Evolutionary conservation across 176 grass and related monocot genomes (phyloP), one percentile per base, ranked within the genome.

Genomic region (Cenchrus americanus): DNA sequence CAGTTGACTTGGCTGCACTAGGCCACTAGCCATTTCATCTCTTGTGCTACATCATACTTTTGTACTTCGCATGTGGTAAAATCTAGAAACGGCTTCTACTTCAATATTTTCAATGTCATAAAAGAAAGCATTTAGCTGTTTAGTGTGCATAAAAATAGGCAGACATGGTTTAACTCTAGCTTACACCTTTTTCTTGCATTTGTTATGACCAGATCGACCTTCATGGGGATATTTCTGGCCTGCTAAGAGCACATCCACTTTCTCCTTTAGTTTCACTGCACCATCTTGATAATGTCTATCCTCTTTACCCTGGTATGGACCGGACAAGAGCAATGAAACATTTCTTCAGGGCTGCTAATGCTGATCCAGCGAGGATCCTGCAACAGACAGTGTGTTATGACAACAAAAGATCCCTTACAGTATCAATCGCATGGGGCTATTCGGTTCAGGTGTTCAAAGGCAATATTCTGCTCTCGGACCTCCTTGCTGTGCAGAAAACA

Each of bases 351-450:
- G 87, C 91, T 54, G 83, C 83, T 77, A 73, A 87, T 65, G 61
- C 76, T 53, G 91, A 99, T 66, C 93, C 96, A 66, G 83, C 82
- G 2, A 91, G 93, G 83, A 91, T 90, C 82, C 71, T 99, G n/a
- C 96, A 99, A 68, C 91, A 99, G 69, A 92, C 88, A 67, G 89
- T 99, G 77, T 99, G 96, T 83, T 96, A 99, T 66, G 96, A 96
- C 66, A 60, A 10, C 21, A 80, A 58, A 14, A 83, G 37, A 44
- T 66, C 85, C 24, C 89, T 82, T 52, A 92, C 96, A 24, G 58
- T 90, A 47, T 99, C 96, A 7, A 61, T 99, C 40, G 79, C 93
- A 2, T 96, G 96, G 96, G 96, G 96, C 11, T 99, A 99, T 82
- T 83, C 83, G 3, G 82, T 94, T 72, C 86, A 89, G 43, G 66